A percentile compares a stretch with the other conserved stretches of the same genome.
These are phyloP conservation scores for Xylaria arbuscula DNA, from an alignment of 2,329 filamentous ascomycete species.

Conservation along the genomic window DNA sequence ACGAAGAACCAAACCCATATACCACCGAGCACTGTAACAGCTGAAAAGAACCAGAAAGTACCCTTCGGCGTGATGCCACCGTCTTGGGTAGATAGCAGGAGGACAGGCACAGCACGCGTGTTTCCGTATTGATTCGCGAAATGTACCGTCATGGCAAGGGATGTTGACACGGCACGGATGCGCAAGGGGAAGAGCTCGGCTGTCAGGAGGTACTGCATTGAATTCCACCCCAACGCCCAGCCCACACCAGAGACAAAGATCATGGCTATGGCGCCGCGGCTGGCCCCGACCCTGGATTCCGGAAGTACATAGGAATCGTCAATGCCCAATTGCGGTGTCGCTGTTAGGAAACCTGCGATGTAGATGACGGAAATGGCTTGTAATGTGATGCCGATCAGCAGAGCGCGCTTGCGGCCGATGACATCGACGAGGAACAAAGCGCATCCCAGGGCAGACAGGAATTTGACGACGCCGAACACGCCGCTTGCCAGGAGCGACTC, in stretches of 20 bases:
- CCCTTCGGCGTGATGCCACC: conserved; percentile 69
- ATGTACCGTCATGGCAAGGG: conserved; percentile 80
- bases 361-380: conserved; percentile 72
- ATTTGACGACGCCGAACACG: conserved; percentile 81
- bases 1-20: conserved; percentile 78
- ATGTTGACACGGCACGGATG: conserved; percentile 76
- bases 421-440: conserved; percentile 83
- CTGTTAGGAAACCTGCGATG: conserved; percentile 69
- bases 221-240: conserved; percentile 80
- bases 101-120: conserved; percentile 77
- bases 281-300: conserved; percentile 62
- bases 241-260: conserved; percentile 77
- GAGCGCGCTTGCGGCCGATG: conserved; percentile 77
- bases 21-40: conserved; percentile 74
- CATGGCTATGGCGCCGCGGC: conserved; percentile 76
- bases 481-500: conserved; percentile 79
- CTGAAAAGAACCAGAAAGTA: conserved; percentile 81
- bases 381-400: conserved; percentile 69
- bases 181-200: conserved; percentile 81
- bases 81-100: conserved; percentile 66
- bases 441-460: conserved; percentile 73
- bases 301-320: conserved; percentile 62
- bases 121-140: conserved; percentile 85
- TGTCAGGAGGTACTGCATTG: conserved; percentile 81
- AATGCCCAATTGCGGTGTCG: conserved; percentile 68